Percentiles rank a stretch among this genome's conserved stretches.
Conservation (phyloP, 768 basidiomycete species). For the Kwoniella europaea region DNA sequence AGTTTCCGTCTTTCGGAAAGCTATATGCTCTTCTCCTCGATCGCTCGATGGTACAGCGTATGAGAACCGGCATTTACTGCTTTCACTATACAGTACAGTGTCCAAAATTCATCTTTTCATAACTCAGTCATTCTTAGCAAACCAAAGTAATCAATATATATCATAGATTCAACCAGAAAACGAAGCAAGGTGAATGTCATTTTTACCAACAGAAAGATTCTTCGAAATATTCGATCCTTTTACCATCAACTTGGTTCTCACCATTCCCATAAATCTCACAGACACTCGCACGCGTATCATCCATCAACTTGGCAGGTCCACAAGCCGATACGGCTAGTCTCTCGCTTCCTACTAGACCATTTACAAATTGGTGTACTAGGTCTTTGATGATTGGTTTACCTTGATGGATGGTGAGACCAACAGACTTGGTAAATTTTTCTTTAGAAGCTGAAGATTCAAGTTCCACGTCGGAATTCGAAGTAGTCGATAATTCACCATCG, state of each 20-base stretch:
- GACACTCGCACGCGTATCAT: slow-evolving; percentile 29
- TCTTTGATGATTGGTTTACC: slow-evolving; percentile 27
- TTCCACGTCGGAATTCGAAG: not conserved
- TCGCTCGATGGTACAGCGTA: too few relatives aligned
- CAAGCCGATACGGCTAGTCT: slow-evolving; percentile 34
- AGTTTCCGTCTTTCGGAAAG: too few relatives aligned
- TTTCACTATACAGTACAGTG: too few relatives aligned
- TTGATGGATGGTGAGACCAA: not conserved
- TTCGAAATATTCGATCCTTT: slow-evolving; percentile 35
- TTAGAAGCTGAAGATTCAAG: not conserved
- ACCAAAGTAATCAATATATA: too few relatives aligned
- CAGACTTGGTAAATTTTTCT: not conserved
- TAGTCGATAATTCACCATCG: too few relatives aligned
- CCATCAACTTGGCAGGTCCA: slow-evolving; percentile 37
- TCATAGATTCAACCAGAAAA: too few relatives aligned
- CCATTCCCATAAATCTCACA: slow-evolving; percentile 22
- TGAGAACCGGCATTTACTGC: too few relatives aligned
- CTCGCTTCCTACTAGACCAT: slow-evolving; percentile 17
- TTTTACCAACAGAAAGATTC: slow-evolving; percentile 41
- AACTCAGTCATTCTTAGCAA: too few relatives aligned
- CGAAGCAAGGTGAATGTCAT: too few relatives aligned
- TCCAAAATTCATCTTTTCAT: too few relatives aligned
- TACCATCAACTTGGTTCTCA: slow-evolving; percentile 26
- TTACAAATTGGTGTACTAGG: not conserved
- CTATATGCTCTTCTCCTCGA: too few relatives aligned